Evolutionary conservation across 352 stramenopile genomes (phyloP), one percentile per base, ranked within the genome.

Genomic region (Globisporangium ultimum): DNA sequence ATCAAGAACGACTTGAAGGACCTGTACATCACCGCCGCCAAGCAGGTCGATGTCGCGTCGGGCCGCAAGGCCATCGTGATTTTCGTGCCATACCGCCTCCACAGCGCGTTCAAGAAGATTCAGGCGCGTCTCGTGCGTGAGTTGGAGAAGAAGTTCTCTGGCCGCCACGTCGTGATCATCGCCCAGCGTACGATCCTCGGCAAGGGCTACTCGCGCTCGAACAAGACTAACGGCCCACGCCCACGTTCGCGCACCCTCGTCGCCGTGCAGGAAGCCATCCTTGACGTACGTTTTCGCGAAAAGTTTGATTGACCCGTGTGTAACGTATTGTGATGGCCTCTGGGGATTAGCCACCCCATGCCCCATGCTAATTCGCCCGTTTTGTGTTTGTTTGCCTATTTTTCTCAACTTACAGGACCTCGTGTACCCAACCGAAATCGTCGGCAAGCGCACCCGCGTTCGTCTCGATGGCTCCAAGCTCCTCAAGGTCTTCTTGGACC

Each of bases 111-210:
- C 90, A 94, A 98, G 81, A 99, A 99, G 88, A 98, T 99, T 74
- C 98, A 99, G 75, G 79, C 86, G 34, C 91, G 93, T 68, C 90
- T 99, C 55, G 96, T 99, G 43, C 93, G 96, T 57, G 98, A 99
- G 82, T 80, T 99, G 49, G 97, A 99, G 88, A 99, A 99, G 93
- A 99, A 99, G 84, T 99, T 99, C 84, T 98, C 70, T 55, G 98
- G 97, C 71, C 87, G 89, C 65, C 96, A 99, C 83, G 97, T 99
- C 43, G 88, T 99, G 66, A 98, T 99, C 76, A 98, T 99, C 68
- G 97, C 95, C 51, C 97, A 99, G 82, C 91, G 98, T 66, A 99
- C 96, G 71, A 99, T 99, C 78, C 89, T 99, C 60, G 95, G 95
- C 85, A 99, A 99, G 85, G 85, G 83, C 66, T 99, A 97, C 80